Evolutionary conservation across 306 rosid species (phyloP).

Genomic region (Rosa lucieae): DNA sequence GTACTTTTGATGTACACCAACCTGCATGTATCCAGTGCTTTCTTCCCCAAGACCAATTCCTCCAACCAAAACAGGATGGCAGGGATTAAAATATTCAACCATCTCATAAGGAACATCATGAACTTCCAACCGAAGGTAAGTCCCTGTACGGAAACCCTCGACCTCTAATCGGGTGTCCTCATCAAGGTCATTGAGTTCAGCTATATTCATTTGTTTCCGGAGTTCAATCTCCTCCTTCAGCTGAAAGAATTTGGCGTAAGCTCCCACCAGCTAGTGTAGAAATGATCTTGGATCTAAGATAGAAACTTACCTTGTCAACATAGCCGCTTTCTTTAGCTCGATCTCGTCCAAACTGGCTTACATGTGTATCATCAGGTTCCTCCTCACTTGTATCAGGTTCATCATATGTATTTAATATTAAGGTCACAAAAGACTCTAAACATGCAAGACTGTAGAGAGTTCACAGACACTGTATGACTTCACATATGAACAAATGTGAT

Average conservation of each 20-base stretch:
- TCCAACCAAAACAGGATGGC: constrained; percentile 88
- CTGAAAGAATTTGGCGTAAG: constrained; percentile 44
- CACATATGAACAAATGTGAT: neutral
- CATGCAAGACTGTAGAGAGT: neutral
- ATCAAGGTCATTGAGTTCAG: constrained; percentile 85
- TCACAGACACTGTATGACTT: neutral
- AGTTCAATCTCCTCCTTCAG: constrained; percentile 82
- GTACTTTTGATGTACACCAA: constrained; percentile 16
- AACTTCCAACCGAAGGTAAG: constrained; percentile 86
- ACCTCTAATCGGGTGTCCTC: constrained; percentile 73
- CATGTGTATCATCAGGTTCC: constrained; percentile 43
- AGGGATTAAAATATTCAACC: constrained; percentile 82
- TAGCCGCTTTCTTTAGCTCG: constrained; percentile 61
- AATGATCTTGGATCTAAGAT: constrained; percentile 4
- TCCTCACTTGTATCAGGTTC: constrained; percentile 60
- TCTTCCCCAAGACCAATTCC: constrained; percentile 92
- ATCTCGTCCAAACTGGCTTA: constrained; percentile 38
- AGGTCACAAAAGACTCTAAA: constrained; percentile 43
- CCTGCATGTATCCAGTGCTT: constrained; percentile 96
- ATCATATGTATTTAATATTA: constrained; percentile 58
- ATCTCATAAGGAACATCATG: constrained; percentile 83
- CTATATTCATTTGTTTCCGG: constrained; percentile 76
- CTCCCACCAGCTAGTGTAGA: constrained; percentile 14
- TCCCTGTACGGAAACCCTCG: constrained; percentile 85
- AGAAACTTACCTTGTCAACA: constrained; percentile 70